Evolutionary conservation across 1,139 yeast genomes (phyloP).

Genomic region (Suzukiozyma palmioleophila): DNA sequence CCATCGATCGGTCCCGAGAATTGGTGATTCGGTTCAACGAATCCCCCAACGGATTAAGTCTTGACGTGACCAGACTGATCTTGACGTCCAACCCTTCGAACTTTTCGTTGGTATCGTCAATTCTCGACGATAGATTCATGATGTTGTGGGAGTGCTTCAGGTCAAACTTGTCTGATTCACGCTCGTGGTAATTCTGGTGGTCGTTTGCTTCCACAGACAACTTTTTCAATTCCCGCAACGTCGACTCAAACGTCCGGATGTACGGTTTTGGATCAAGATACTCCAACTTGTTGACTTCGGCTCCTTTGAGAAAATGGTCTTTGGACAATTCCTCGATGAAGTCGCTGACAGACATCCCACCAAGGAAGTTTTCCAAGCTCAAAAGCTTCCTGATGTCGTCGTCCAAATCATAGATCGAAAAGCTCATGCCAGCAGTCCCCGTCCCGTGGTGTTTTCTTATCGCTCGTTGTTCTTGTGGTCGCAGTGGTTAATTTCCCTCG

Average conservation of each 20-base stretch:
- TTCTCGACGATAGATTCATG: constrained; percentile 48
- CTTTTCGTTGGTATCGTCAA: constrained; percentile 36
- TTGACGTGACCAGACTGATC: constrained; percentile 55
- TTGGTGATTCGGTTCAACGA: constrained; percentile 70
- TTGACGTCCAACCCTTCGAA: constrained; percentile 59
- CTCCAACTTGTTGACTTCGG: constrained; percentile 51
- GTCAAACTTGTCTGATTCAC: constrained; percentile 60
- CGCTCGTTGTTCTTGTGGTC: too few relatives aligned
- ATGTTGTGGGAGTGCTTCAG: constrained; percentile 66
- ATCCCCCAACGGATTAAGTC: constrained; percentile 72
- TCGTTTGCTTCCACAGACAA: constrained; percentile 51
- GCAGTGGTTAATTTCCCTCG: too few relatives aligned
- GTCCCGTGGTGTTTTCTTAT: too few relatives aligned
- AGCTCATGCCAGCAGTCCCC: constrained; percentile 23
- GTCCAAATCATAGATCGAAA: constrained; percentile 56
- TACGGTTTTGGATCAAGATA: constrained; percentile 89
- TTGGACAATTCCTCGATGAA: constrained; percentile 81
- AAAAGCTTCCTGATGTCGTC: constrained; percentile 66
- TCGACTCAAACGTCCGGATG: constrained; percentile 87
- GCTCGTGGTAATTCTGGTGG: constrained; percentile 46
- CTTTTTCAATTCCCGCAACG: constrained; percentile 63
- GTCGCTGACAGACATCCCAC: constrained; percentile 68
- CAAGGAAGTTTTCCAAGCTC: constrained; percentile 65
- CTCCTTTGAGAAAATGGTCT: constrained; percentile 55
- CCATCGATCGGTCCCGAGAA: constrained; percentile 69